Base-by-base conservation (phyloP, 2,329 filamentous ascomycete species). In the Endoconidiophora polonica region DNA sequence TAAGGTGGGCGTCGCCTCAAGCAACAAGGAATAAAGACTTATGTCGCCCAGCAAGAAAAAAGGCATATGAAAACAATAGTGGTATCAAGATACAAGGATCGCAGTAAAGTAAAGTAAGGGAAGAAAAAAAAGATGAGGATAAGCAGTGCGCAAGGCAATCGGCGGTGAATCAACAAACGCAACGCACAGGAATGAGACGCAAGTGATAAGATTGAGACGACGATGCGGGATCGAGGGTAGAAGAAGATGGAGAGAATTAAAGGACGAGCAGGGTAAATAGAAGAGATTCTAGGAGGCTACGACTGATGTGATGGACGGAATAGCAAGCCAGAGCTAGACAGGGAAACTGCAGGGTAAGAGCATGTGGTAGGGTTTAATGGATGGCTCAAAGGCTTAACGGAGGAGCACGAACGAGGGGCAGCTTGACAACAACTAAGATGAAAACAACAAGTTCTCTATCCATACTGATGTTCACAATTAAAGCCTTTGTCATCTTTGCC, bases 31-130 rank as follows among this genome's bases (percentile, higher is more conserved):
- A 33, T 5, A 3, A 33, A 33, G 16, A 18, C 16, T 18, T 33
- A 12, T 33, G 6, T 33, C 29, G 12, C 29, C 29, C 29, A 33
- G 29, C 29, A 33, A 33, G 7, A 33, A 33, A 18, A 24, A 46
- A 22, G 50, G 47, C 16, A 48, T 22, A 23, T 5, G 26, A 52
- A 40, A 26, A 42, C 41, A 41, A 44, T 45, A 18, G 45, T 7
- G 39, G 39, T 46, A 47, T 45, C 43, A 43, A 40, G 40, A 47
- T 48, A 48, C 50, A 36, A 38, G 46, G 23, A 38, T 18, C 23
- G 39, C 12, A 43, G 36, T 29, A 40, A 44, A 39, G 9, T 16
- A 20, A 42, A 33, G 33, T 29, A 10, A 29, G 10, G 18, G n/a
- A 41, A 24, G 16, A 50, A 38, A 20, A 44, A 36, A 50, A 26